A percentile compares a stretch with the other conserved stretches of the same genome.
Conservation (phyloP, 2,329 filamentous ascomycete genomes). For the Elsinoe ampelina region DNA sequence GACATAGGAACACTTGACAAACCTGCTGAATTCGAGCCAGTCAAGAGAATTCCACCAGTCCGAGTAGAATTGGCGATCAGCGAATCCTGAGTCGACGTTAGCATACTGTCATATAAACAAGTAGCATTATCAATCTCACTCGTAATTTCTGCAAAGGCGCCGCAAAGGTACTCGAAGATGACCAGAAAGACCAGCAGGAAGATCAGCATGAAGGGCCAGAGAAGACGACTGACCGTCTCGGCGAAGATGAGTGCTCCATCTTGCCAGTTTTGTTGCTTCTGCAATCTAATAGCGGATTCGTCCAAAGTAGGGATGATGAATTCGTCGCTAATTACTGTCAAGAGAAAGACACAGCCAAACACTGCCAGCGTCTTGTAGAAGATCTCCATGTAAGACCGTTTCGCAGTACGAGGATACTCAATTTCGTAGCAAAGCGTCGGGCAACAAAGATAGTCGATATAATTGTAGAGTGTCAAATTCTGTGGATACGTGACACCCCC, state of each 20-base stretch:
- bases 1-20: background rate
- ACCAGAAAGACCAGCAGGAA: constrained; percentile 94
- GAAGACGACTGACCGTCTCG: constrained; percentile 80
- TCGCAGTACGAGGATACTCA: constrained; percentile 74
- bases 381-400: constrained; percentile 71
- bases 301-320: constrained; percentile 86
- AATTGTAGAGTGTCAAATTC: constrained; percentile 78
- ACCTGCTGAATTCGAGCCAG: constrained; percentile 71
- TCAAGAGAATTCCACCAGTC: constrained; percentile 67
- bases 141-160: constrained; percentile 89
- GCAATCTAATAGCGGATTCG: constrained; percentile 54
- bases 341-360: constrained; percentile 91
- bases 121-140: too few relatives aligned
- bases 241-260: constrained; percentile 73
- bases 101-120: too few relatives aligned
- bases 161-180: constrained; percentile 94
- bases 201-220: constrained; percentile 96
- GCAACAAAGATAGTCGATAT: constrained; percentile 76
- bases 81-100: constrained; percentile 49
- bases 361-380: constrained; percentile 79
- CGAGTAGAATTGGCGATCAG: constrained; percentile 84
- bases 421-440: constrained; percentile 96
- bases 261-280: constrained; percentile 38
- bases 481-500: constrained; percentile 82
- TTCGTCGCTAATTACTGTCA: constrained; percentile 85